Base-by-base conservation (phyloP, 2,329 filamentous ascomycete genomes). In the Hortaea werneckii region DNA sequence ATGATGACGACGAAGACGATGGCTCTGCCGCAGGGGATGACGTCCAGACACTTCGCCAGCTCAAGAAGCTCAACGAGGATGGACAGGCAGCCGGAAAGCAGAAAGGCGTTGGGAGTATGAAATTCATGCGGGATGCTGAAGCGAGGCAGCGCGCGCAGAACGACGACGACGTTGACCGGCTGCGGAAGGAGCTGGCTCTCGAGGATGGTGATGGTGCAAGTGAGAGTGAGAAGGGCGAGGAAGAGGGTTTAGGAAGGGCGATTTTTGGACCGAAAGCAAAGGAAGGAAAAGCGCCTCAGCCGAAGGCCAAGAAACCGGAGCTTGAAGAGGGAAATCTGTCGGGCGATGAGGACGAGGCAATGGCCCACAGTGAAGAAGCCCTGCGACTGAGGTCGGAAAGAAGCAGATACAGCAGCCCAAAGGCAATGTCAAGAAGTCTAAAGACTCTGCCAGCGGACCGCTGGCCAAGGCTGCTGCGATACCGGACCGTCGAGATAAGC, bases 51-150 rank as follows among this genome's bases (percentile, higher is more conserved):
- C 34, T 53, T 6, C 56, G 64, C 51, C 70, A 72, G 54, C 60
- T 74, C 6, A 56, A 64, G 34, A 52, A 53, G 51, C 67, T 75
- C 41, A 70, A 68, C 49, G 58, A 55, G 3, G 58, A 60, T 9
- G 50, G 49, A 26, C 42, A 48, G 5, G 32, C 8, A 9, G 8
- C 32, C 9, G 62, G 59, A 5, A 50, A 54, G 6, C 63, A 64
- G 34, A 83, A 79, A 56, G 60, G 61, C 10, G 69, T 98, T 5
- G 80, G 86, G 65, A 77, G 78, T 43, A 87, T 98, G 83, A 86
- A 87, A 50, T 98, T 98, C 63, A 96, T 98, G 92, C 80, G 83
- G 58, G 87, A 83, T 54, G 87, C 88, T 1, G 89, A 95, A 59
- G 84, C 83, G 28, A 75, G 80, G 34, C 80, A 80, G 58, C 88